phyloP scores from a whole-genome alignment of 2,329 filamentous ascomycete genomes.

The Cladosporium sp. region DNA sequence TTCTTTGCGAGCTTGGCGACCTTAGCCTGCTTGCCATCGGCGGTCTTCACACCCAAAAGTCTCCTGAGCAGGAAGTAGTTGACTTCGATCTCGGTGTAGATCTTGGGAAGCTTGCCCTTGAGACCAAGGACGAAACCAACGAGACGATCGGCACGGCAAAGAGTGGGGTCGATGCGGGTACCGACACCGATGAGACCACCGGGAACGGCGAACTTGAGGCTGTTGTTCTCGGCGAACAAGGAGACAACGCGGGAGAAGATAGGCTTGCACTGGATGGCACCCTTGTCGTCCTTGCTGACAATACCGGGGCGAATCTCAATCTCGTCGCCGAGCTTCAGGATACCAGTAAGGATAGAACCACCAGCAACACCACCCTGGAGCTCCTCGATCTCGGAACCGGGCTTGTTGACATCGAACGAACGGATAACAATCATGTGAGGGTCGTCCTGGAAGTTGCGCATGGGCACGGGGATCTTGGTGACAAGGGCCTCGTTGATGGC shows the following conservation, averaged over 20 bases:
- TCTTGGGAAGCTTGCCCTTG: slow-evolving; percentile 88
- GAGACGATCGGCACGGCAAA: slow-evolving; percentile 97
- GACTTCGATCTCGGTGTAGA: slow-evolving; percentile 97
- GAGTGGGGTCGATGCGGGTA: slow-evolving; percentile 93
- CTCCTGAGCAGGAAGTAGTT: slow-evolving; percentile 98
- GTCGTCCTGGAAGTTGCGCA: slow-evolving; percentile 85
- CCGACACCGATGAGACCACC: slow-evolving; percentile 98
- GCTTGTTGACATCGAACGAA: slow-evolving; percentile 99
- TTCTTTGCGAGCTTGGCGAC: slow-evolving; percentile 98
- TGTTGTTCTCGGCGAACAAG: slow-evolving; percentile 96
- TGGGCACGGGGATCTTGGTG: slow-evolving; percentile 88
- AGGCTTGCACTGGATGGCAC: slow-evolving; percentile 91
- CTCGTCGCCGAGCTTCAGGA: slow-evolving; percentile 94
- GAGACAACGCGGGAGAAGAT: slow-evolving; percentile 95
- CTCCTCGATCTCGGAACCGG: slow-evolving; percentile 96
- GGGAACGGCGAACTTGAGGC: slow-evolving; percentile 96
- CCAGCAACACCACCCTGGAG: slow-evolving; percentile 98
- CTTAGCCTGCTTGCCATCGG: slow-evolving; percentile 98
- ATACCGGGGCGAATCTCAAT: slow-evolving; percentile 99
- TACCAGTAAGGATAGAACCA: slow-evolving; percentile 93
- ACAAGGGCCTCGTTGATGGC: slow-evolving; percentile 95
- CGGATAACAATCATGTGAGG: slow-evolving; percentile 99
- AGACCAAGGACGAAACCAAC: slow-evolving; percentile 97
- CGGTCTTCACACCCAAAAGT: slow-evolving; percentile 93
- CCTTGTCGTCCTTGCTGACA: slow-evolving; percentile 90